Base-by-base conservation (phyloP, 768 basidiomycete genomes). In the Phlebiopsis flavidoalba region DNA sequence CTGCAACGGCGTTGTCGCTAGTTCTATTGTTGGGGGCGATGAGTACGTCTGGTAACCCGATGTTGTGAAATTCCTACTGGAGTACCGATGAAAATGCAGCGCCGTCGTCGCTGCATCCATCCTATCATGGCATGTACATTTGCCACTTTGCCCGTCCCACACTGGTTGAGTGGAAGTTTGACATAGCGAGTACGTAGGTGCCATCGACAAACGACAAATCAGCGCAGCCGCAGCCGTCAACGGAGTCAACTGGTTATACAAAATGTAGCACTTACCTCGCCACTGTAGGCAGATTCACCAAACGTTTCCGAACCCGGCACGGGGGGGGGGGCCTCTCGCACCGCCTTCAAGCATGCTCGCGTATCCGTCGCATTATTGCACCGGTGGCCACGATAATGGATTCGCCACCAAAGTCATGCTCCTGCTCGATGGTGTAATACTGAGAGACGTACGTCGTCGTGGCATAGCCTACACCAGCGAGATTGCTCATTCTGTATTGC, bases 151-250 rank as follows among this genome's bases (percentile, higher is more conserved):
- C 76, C 78, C 1, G 68, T 62, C 0, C n/a, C n/a, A n/a, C n/a
- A n/a, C n/a, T 78, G 78, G 50, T 74, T 72, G 14, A 82, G 64
- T 4, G 73, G 72, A 1, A 83, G 75, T 14, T n/a, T 74, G 71
- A 40, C 70, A n/a, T 67, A 2, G 73, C 67, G 0, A 71, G 73
- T 54, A 83, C 72, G 66, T 74, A 79, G n/a, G 72, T 78, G 2
- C 81, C 80, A 57, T 83, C 81, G 10, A 80, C 81, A 5, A n/a
- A 90, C 91, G 53, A 96, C 79, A 68, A 96, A 98, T 65, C 93
- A 93, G 8, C 57, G 49, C 50, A 40, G 19, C 24, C 5, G 47
- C 6, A 19, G 24, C 3, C 19, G 14, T 10, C 4, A 8, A 48
- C 40, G 45, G 26, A 6, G 6, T 31, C 2, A 31, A 31, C 6